Evolutionary conservation across 371 early-diverging fungal species (phyloP).

Genomic region (Umbelopsis sp.): DNA sequence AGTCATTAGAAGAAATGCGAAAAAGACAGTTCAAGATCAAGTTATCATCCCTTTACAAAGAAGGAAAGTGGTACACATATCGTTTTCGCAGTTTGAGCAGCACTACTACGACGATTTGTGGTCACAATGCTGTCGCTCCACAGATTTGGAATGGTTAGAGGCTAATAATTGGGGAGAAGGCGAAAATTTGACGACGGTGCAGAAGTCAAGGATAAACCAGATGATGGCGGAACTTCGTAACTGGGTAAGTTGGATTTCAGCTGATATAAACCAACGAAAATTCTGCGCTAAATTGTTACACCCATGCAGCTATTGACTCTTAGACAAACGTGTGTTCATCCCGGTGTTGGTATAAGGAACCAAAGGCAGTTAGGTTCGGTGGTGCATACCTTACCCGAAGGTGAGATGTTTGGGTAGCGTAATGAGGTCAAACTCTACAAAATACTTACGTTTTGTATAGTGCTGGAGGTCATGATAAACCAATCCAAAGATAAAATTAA

Average conservation of each 20-base stretch:
- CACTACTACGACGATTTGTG: constrained; percentile 65
- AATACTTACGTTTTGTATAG: constrained; percentile 24
- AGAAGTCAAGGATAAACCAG: constrained; percentile 5
- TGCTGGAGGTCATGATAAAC: constrained; percentile 52
- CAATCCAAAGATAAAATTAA: constrained; percentile 37
- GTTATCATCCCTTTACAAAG: constrained; percentile 62
- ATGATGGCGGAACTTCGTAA: constrained; percentile 23
- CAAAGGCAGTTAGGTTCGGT: constrained; percentile 20
- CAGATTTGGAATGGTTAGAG: constrained; percentile 28
- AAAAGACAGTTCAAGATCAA: constrained; percentile 52
- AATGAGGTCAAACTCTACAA: background rate
- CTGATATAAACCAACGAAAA: background rate
- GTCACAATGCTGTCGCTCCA: constrained; percentile 41
- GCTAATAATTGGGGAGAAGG: constrained; percentile 28
- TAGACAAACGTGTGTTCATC: constrained; percentile 44
- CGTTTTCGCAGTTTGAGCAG: constrained; percentile 62
- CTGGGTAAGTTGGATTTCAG: constrained; percentile 26
- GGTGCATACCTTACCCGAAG: constrained; percentile 30
- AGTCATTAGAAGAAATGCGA: constrained; percentile 64
- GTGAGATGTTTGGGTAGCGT: constrained; percentile 4
- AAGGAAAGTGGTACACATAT: constrained; percentile 48
- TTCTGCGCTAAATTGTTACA: background rate
- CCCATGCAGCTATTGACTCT: constrained; percentile 32
- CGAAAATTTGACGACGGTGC: constrained; percentile 32
- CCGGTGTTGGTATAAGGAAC: constrained; percentile 29